Percentiles rank a stretch among this genome's conserved stretches.
These are phyloP conservation scores for Cephaloascus albidus DNA, from an alignment of 805 yeast genomes.

Conservation along the genomic window DNA sequence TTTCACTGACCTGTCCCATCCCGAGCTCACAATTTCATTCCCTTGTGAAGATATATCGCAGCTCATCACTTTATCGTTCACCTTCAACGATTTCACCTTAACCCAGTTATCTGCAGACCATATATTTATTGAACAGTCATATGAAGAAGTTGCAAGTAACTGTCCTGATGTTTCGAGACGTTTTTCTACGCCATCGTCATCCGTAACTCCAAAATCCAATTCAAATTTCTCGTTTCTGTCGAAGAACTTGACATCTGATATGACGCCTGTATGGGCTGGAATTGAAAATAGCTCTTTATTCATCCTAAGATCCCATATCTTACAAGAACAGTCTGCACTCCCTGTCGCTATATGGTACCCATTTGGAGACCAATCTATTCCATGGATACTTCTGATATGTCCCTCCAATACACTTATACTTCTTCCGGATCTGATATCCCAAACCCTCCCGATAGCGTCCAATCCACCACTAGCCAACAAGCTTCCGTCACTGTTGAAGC, in stretches of 20 bases:
- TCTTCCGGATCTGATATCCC: constrained; percentile 84
- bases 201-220: constrained; percentile 12
- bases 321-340: constrained; percentile 71
- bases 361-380: constrained; percentile 65
- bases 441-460: constrained; percentile 62
- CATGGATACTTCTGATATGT: constrained; percentile 65
- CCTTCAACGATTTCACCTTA: constrained; percentile 39
- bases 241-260: constrained; percentile 55
- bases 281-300: constrained; percentile 36
- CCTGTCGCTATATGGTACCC: constrained; percentile 77
- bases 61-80: constrained; percentile 64
- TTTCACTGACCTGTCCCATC: constrained; percentile 81
- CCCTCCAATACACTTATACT: constrained; percentile 48
- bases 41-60: constrained; percentile 44
- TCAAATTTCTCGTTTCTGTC: constrained; percentile 10
- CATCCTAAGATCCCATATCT: constrained; percentile 77
- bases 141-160: constrained; percentile 52
- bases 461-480: constrained; percentile 68
- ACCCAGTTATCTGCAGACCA: constrained; percentile 70
- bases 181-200: constrained; percentile 17
- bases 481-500: constrained; percentile 72
- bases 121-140: constrained; percentile 55
- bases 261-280: constrained; percentile 67
- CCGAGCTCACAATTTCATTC: constrained; percentile 44
- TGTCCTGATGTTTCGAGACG: constrained; percentile 30